Conservation (phyloP, 1,284 basidiomycete species). For the Kalmanozyma brasiliensis region DNA sequence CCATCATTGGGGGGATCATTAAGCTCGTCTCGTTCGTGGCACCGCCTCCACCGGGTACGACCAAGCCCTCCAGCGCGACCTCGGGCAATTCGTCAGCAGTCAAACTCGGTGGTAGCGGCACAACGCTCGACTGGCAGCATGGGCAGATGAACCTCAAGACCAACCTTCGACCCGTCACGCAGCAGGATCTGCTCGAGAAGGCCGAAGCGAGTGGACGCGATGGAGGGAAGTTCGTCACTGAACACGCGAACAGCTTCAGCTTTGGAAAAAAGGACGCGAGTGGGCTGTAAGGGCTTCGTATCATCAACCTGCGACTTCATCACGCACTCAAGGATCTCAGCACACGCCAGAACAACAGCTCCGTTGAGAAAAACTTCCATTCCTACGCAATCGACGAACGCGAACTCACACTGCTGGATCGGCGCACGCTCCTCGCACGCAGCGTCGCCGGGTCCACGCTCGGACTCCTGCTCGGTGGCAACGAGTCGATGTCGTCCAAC, state of each 20-base stretch:
- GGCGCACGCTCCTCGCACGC: conserved; percentile 9
- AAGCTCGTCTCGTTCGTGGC: not conserved
- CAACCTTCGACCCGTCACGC: conserved; percentile 11
- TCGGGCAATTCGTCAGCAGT: no score
- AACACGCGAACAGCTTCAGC: conserved; percentile 16
- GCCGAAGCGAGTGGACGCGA: not conserved
- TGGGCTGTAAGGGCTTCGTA: not conserved
- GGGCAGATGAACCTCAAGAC: conserved; percentile 18
- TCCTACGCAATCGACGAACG: not conserved
- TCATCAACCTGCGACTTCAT: no score
- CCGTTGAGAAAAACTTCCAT: not conserved
- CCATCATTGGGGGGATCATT: not conserved
- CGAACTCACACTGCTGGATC: conserved; percentile 18
- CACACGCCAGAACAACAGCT: not conserved
- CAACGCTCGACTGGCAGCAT: conserved; percentile 15
- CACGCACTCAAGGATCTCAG: not conserved
- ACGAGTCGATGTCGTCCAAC: conserved; percentile 31
- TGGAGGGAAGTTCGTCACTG: conserved; percentile 4
- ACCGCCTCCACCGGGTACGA: not conserved
- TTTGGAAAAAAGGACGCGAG: conserved; percentile 16
- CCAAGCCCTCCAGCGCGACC: not conserved
- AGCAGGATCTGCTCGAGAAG: conserved; percentile 18
- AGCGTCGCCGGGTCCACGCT: conserved; percentile 29
- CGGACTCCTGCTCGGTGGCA: conserved; percentile 33
- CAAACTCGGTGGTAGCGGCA: not conserved